Evolutionary conservation across 371 early-diverging fungal genomes (phyloP), one percentile per base, ranked within the genome.

Genomic region (Lichtheimia hyalospora): DNA sequence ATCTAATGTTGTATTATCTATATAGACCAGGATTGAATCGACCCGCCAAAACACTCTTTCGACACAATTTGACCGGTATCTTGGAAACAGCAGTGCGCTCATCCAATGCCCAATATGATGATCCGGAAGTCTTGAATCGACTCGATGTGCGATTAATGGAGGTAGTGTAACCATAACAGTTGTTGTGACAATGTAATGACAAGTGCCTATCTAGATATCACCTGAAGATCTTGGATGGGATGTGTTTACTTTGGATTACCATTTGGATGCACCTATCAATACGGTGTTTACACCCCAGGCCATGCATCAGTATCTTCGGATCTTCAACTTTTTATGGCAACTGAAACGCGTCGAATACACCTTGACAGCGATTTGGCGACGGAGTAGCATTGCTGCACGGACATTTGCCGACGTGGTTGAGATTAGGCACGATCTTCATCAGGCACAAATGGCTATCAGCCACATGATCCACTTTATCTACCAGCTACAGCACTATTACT

Each of bases 401-500:
- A 71, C 68, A 42, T 81, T 85, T 59, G 57, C 68, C n/a, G 59
- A 50, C 16, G 12, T 65, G 52, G 16, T 27, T 63, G 74, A 65
- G 41, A 49, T 68, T 12, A 39, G 42, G 41, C 77, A 72, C 55
- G 89, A 87, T 39, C 64, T 91, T 7, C 90, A 90, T 20, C 67
- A 71, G 44, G 82, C 88, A 54, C 79, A 89, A 55, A 67, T 92
- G 41, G 75, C 87, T 1, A 83, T 89, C 63, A 79, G 82, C 24
- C 89, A 94, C 64, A 98, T 98, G 97, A 82, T 92, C 25, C 98
- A 98, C 69, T 97, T 96, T 73, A 81, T 93, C 23, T 84, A 89
- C 63, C 96, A 97, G 67, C 73, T 96, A 56, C 96, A 96, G 73
- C 93, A 94, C 65, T 95, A 90, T 65, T 77, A 90, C 8, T 67